A percentile compares a stretch with the other conserved stretches of the same genome.
Evolutionary conservation across 228 moss, liverwort and hornwort genomes (phyloP).

Genomic region (Sphagnum magellanicum): DNA sequence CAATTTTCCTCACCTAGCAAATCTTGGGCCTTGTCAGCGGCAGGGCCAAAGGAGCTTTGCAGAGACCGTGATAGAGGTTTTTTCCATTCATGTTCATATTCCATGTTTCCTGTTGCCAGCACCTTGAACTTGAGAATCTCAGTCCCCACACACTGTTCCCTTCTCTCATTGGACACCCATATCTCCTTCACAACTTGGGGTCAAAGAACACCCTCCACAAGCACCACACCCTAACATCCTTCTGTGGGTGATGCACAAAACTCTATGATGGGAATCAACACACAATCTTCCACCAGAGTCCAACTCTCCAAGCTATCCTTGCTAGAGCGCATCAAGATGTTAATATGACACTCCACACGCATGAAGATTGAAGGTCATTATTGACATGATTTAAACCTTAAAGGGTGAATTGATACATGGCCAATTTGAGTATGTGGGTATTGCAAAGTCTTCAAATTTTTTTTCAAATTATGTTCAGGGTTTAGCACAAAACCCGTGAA

Average conservation of each 20-base stretch:
- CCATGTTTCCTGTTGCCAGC: slow-evolving; percentile 26
- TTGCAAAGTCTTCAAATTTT: too few species aligned
- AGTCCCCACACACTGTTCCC: slow-evolving; percentile 49
- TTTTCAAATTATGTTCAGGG: too few species aligned
- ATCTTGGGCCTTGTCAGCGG: slow-evolving; percentile 28
- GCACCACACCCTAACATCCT: slow-evolving; percentile 57
- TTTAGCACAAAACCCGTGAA: too few species aligned
- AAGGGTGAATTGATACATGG: too few species aligned
- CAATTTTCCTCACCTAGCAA: slow-evolving; percentile 43
- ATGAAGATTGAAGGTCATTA: too few species aligned
- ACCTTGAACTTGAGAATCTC: slow-evolving; percentile 42
- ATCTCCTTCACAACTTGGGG: slow-evolving; percentile 56
- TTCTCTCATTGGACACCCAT: slow-evolving; percentile 39
- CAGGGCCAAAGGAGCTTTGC: slow-evolving; percentile 11
- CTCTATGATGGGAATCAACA: too few species aligned
- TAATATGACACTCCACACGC: slow-evolving; percentile 50
- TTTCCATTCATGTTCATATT: too few species aligned
- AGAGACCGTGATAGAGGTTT: slow-evolving; percentile 17
- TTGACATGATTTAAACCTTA: too few species aligned
- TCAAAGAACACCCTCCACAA: slow-evolving; percentile 62
- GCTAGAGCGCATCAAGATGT: slow-evolving; percentile 53
- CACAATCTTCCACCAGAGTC: slow-evolving; percentile 32
- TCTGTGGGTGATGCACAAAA: slow-evolving; percentile 62
- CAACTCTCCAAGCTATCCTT: slow-evolving; percentile 45
- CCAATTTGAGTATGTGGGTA: too few species aligned